Conservation (phyloP, 805 yeast genomes). For the Danielozyma ontarioensis region DNA sequence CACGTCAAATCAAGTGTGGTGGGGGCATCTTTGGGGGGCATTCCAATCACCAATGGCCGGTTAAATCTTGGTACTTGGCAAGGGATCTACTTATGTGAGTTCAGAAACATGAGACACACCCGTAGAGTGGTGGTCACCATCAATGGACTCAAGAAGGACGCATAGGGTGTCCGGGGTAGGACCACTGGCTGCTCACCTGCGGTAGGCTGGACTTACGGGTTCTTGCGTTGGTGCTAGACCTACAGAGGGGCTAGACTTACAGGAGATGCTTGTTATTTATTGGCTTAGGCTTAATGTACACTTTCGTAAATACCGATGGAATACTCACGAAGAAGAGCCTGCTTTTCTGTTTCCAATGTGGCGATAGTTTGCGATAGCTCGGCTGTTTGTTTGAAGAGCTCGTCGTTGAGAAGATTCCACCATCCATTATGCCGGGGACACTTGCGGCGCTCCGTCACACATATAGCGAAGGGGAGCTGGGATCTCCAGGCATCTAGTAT, state of each 20-base stretch:
- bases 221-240: no score
- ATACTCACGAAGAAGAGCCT: conserved; percentile 27
- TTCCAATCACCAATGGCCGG: conserved; percentile 66
- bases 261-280: no score
- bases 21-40: conserved; percentile 53
- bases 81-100: conserved; percentile 73
- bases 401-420: conserved; percentile 35
- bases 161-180: no score
- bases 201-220: no score
- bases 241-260: no score
- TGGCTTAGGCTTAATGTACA: no score
- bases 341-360: conserved; percentile 20
- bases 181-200: no score
- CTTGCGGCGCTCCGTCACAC: conserved; percentile 50
- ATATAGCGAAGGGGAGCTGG: no score
- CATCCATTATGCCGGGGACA: conserved; percentile 54
- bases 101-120: conserved; percentile 58
- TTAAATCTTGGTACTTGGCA: conserved; percentile 82
- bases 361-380: conserved; percentile 31
- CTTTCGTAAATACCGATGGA: conserved; percentile 30
- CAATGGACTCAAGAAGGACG: conserved; percentile 46
- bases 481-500: no score
- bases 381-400: conserved; percentile 20
- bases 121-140: conserved; percentile 70
- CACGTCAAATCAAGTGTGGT: conserved; percentile 52